Evolutionary conservation across 805 yeast species (phyloP).

Genomic region (Vanderwaltozyma polyspora): DNA sequence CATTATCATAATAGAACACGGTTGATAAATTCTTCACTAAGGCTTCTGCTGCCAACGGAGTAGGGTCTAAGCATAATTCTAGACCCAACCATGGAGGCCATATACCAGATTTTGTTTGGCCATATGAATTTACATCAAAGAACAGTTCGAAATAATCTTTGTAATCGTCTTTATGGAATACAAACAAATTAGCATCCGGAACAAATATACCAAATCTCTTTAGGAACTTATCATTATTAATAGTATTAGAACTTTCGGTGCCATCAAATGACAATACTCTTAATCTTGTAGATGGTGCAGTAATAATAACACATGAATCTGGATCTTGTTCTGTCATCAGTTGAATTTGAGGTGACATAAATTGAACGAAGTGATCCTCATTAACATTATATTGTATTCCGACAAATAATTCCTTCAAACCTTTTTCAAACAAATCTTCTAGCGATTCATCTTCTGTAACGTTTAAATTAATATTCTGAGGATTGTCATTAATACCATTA

Average conservation of each 20-base stretch:
- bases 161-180: slow-evolving; percentile 44
- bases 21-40: slow-evolving; percentile 56
- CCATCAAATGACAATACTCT: slow-evolving; percentile 57
- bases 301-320: slow-evolving; percentile 53
- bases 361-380: slow-evolving; percentile 34
- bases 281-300: slow-evolving; percentile 60
- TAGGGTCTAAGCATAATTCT: slow-evolving; percentile 52
- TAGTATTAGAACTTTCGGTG: slow-evolving; percentile 31
- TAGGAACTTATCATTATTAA: slow-evolving; percentile 41
- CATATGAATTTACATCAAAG: slow-evolving; percentile 45
- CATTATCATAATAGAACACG: slow-evolving; percentile 47
- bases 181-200: slow-evolving; percentile 60
- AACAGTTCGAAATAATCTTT: slow-evolving; percentile 31
- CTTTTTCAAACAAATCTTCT: not conserved
- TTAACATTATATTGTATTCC: not conserved
- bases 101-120: slow-evolving; percentile 31
- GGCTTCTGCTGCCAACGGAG: slow-evolving; percentile 35
- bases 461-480: not conserved
- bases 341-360: slow-evolving; percentile 79
- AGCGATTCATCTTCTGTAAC: not conserved
- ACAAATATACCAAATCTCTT: slow-evolving; percentile 60
- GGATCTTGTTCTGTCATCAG: slow-evolving; percentile 40
- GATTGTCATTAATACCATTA: not conserved
- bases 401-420: not conserved
- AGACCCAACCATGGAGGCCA: slow-evolving; percentile 92